Evolutionary conservation across 306 rosid species (phyloP), one percentile per base, ranked within the genome.

Genomic region (Macrotyloma uniflorum): DNA sequence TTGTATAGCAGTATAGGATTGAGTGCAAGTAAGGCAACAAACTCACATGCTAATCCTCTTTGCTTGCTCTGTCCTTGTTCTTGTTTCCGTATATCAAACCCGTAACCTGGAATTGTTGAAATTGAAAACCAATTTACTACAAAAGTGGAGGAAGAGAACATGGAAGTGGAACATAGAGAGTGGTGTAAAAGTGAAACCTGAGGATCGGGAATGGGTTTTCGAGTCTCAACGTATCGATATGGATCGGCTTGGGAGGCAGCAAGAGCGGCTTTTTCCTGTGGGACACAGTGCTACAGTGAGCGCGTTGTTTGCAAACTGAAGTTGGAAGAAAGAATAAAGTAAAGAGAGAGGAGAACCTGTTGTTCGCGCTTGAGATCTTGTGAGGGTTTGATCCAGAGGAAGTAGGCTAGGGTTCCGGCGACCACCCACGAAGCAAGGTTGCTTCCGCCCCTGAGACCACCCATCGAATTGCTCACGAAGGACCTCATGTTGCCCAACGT

Each of bases 371-470:
- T 86, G 77, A 94, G 98, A 35, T 94, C 96, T 75, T 87, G 97
- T 0, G 96, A 84, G 49, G 98, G 98, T 76, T 95, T 95, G 80
- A 95, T 80, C 98, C 98, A 95, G 19, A 95, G 98, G 82, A 78
- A 89, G 81, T 95, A 95, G 10, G 98, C 98, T 20, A 95, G 82
- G 77, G 98, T 88, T 77, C 98, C 97, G n/a, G 98, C 98, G 2
- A 95, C 96, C 1, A 85, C 87, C 98, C 98, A 95, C 0, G 98
- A 88, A 19, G 97, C 98, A 1, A 95, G 76, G 84, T 89, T 95
- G 83, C 84, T 83, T 74, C 90, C 86, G 15, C 98, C 98, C 75
- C 96, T 81, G 0, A 95, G 84, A 42, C 98, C 96, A 8, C 98
- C 98, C 91, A 84, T 89, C 0, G 93, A 84, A 89, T 93, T 93